Evolutionary conservation across 257 asterid genomes (phyloP), one percentile per base, ranked within the genome.

Genomic region (Primulina huaijiensis): DNA sequence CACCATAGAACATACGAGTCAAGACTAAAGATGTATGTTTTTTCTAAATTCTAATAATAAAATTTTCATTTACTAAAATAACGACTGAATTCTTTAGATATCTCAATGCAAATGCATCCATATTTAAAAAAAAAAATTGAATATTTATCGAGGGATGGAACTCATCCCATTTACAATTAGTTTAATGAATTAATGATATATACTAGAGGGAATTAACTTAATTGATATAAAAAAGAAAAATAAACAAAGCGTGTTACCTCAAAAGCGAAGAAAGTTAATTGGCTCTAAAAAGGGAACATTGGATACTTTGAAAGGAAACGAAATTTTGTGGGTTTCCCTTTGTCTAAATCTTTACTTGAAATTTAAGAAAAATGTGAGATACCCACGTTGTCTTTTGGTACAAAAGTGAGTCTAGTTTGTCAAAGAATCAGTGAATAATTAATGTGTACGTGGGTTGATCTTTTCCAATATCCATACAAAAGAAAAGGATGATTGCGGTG

Each of bases 331-430:
- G 86, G 85, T 82, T 87, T 78, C 67, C 73, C 12, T 82, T 87
- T 83, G 95, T 89, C 86, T 75, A 82, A 43, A 78, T 76, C 79
- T 64, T 34, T 65, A 25, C 66, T 68, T 69, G 53, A 33, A 59
- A 25, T 40, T 29, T 33, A 23, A 71, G 65, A 62, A 72, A 67
- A 62, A 61, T 31, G 69, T 74, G 73, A 81, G 91, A 87, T 83
- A 59, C 90, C 89, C 86, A 77, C 43, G 67, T 84, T 90, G 97
- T 92, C 96, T 84, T 84, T 70, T 74, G 80, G 89, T 70, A 78
- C 38, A 64, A 70, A 81, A 79, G 74, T 77, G 74, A 83, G 73
- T 90, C 81, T 79, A 78, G 95, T 88, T 88, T 92, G 98, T 90
- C 92, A 61, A n/a, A 81, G 96, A 89, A 89, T 89, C 90, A 50